Conservation (phyloP, 2,329 filamentous ascomycete species). For the Alternaria sp. region DNA sequence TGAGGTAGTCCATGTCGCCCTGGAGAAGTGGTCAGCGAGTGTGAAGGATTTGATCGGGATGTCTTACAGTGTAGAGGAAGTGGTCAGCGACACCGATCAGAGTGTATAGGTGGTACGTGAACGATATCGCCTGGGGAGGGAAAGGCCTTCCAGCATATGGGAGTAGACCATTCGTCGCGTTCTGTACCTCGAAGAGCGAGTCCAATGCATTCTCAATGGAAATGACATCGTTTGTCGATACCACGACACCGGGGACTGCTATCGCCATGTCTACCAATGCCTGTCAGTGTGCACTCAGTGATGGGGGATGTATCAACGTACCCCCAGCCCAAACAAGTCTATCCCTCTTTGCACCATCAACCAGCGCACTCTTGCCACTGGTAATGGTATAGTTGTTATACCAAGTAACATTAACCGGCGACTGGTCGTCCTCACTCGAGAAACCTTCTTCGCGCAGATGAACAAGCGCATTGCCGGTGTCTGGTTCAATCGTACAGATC, state of each 20-base stretch:
- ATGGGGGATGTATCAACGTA: conserved; percentile 4
- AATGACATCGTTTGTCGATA: conserved; percentile 61
- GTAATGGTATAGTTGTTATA: conserved; percentile 52
- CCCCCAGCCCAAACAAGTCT: conserved; percentile 65
- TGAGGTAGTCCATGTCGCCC: conserved; percentile 50
- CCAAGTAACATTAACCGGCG: conserved; percentile 47
- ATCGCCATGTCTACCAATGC: conserved; percentile 60
- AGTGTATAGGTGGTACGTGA: conserved; percentile 63
- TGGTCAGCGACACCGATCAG: conserved; percentile 55
- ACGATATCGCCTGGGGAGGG: conserved; percentile 46
- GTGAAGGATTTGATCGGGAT: no score
- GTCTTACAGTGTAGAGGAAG: conserved; percentile 49
- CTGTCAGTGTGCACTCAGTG: not conserved
- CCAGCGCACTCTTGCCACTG: conserved; percentile 46
- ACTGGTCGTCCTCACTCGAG: conserved; percentile 28
- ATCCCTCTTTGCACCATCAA: conserved; percentile 66
- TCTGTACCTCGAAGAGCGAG: conserved; percentile 56
- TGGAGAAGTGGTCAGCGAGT: conserved; percentile 15
- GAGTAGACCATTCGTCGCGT: conserved; percentile 50
- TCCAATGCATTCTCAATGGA: conserved; percentile 59
- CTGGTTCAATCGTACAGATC: conserved; percentile 48
- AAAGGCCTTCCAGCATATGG: conserved; percentile 60
- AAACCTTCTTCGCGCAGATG: conserved; percentile 38
- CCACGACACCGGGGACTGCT: conserved; percentile 60
- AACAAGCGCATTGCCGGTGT: conserved; percentile 45